phyloP scores from a whole-genome alignment of 1,284 basidiomycete genomes.

The Apiotrichum brassicae region DNA sequence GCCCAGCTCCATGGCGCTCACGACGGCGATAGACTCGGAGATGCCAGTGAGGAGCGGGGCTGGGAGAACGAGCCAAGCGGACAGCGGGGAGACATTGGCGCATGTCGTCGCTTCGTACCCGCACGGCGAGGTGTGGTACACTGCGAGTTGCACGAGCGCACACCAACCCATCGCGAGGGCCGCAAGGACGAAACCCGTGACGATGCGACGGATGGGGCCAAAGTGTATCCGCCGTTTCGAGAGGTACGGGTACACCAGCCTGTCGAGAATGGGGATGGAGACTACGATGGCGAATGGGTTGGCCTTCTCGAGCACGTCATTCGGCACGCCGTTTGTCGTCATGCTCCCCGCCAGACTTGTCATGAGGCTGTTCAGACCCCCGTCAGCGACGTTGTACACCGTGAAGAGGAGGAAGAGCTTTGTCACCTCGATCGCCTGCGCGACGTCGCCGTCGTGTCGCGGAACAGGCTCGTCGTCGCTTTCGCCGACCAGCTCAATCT shows the following conservation, averaged over 20 bases:
- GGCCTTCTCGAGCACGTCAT: constrained; percentile 24
- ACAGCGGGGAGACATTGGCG: constrained; percentile 18
- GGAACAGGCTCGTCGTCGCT: neutral
- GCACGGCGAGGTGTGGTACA: constrained; percentile 26
- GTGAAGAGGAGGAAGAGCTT: constrained; percentile 22
- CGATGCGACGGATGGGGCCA: constrained; percentile 18
- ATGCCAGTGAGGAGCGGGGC: constrained; percentile 23
- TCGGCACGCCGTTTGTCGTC: constrained; percentile 26
- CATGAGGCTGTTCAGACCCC: constrained; percentile 20
- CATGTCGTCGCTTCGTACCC: constrained; percentile 22
- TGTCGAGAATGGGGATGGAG: constrained; percentile 19
- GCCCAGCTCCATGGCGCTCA: constrained; percentile 25
- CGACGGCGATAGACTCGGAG: constrained; percentile 24
- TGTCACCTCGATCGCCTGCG: constrained; percentile 3
- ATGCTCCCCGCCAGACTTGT: constrained; percentile 23
- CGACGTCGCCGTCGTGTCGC: neutral
- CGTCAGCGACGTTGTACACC: constrained; percentile 20
- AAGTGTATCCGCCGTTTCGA: constrained; percentile 9
- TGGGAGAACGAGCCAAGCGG: constrained; percentile 26
- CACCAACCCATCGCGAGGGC: constrained; percentile 21
- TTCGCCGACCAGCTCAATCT: neutral
- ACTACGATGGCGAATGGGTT: constrained; percentile 26
- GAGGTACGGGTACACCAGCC: constrained; percentile 14
- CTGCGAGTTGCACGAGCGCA: constrained; percentile 19
- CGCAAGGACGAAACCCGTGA: constrained; percentile 19